These are phyloP conservation scores for Penicillium freii DNA, from an alignment of 2,329 filamentous ascomycete species.

Conservation along the genomic window DNA sequence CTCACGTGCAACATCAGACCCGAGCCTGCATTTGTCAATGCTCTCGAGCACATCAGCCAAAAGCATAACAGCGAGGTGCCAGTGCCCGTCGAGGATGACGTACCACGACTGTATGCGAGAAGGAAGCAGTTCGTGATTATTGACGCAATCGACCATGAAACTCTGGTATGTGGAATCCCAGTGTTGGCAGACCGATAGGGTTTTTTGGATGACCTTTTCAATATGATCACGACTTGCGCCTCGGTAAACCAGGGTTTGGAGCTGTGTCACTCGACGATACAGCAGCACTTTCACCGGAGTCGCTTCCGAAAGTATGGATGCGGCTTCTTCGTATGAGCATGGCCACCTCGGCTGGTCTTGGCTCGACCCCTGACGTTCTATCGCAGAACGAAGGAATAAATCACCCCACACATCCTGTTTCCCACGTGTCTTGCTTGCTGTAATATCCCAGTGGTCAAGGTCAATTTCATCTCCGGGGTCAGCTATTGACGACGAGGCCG, in stretches of 20 bases:
- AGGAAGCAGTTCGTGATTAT: conserved; percentile 51
- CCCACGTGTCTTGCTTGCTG: conserved; percentile 4
- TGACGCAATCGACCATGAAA: conserved; percentile 54
- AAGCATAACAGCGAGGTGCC: conserved; percentile 57
- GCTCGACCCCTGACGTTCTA: conserved; percentile 4
- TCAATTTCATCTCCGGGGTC: conserved; percentile 2
- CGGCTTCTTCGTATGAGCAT: conserved; percentile 54
- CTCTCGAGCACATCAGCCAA: conserved; percentile 55
- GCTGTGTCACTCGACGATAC: conserved; percentile 56
- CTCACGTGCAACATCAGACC: conserved; percentile 21
- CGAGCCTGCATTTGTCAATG: conserved; percentile 43
- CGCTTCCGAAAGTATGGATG: conserved; percentile 51
- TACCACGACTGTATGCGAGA: conserved; percentile 60
- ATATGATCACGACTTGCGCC: conserved; percentile 39
- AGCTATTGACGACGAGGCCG: not conserved
- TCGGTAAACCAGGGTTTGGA: conserved; percentile 53
- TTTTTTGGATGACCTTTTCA: conserved; percentile 51
- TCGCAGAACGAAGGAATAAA: conserved; percentile 32
- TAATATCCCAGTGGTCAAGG: conserved; percentile 11
- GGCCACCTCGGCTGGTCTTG: conserved; percentile 48
- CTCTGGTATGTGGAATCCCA: conserved; percentile 55
- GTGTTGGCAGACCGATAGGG: conserved; percentile 53
- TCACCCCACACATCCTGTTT: conserved; percentile 41
- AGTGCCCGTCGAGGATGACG: conserved; percentile 57
- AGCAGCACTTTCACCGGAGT: conserved; percentile 60